Base-by-base conservation (phyloP, 2,329 filamentous ascomycete species). In the Plenodomus lindquistii region DNA sequence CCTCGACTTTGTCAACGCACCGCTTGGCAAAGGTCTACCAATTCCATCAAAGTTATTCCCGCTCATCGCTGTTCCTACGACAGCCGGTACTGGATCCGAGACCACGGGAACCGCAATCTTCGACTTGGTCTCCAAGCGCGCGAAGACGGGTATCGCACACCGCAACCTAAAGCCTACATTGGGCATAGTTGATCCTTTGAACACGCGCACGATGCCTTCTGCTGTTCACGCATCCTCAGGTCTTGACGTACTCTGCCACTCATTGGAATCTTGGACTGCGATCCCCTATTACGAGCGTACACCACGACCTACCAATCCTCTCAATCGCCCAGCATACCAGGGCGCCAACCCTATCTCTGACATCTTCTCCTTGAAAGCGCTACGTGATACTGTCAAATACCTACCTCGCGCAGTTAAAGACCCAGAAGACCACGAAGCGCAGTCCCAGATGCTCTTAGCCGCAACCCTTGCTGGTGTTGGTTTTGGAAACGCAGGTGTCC, bases 41-140 rank as follows among this genome's bases (percentile, higher is more conserved):
- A 87, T 95, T 50, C 84, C 84, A 22, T 83, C 82, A 48, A 81
- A 83, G 37, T 79, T 95, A 13, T 85, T 82, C 59, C 91, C 91
- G 1, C 80, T 96, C 9, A 85, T 96, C 38, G 91, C 90, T 29
- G 84, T 95, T 5, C 90, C 90, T 1, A 96, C 90, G 1, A 95
- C 90, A 0, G 89, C 91, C 7, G 90, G 90, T 37, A 95, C 90
- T 0, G 90, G 90, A 3, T 94, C 89, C 45, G 94, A 99, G 75
- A 99, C 94, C 1, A 99, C 94, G 0, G 95, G 94, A 17, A 99
- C 94, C 0, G 95, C 95, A 43, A 99, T 99, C 74, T 99, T 99
- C 72, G 94, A 99, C 66, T 82, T 99, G 0, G 90, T 95, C 2
- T 84, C 87, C 38, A 91, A 91, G 72, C 87, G 88, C 47, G 91